Evolutionary conservation across 2,329 filamentous ascomycete genomes (phyloP).

Genomic region (Paramyrothecium roridum): DNA sequence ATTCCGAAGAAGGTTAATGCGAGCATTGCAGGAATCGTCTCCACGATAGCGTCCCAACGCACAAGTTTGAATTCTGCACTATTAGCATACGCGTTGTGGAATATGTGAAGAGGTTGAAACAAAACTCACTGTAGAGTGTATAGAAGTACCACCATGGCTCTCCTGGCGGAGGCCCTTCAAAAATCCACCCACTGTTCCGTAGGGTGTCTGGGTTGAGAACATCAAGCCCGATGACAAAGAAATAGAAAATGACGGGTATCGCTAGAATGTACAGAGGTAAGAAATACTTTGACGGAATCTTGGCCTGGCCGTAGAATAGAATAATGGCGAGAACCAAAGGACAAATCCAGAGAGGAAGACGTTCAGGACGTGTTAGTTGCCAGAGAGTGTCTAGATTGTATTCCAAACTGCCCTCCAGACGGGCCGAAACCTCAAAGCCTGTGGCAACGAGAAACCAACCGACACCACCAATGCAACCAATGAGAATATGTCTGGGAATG

Average conservation of each 20-base stretch:
- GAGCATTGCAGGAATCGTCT: constrained; percentile 90
- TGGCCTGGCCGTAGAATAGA: constrained; percentile 73
- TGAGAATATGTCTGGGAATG: constrained; percentile 92
- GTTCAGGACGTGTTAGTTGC: constrained; percentile 70
- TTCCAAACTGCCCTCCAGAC: constrained; percentile 79
- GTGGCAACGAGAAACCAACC: constrained; percentile 93
- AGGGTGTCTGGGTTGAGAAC: constrained; percentile 64
- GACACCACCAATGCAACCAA: constrained; percentile 95
- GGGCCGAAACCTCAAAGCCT: constrained; percentile 88
- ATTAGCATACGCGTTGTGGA: neutral
- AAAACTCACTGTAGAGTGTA: constrained; percentile 77
- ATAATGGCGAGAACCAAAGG: constrained; percentile 74
- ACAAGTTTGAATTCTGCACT: constrained; percentile 71
- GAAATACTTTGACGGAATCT: constrained; percentile 78
- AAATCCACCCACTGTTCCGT: constrained; percentile 82
- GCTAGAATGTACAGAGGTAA: constrained; percentile 81
- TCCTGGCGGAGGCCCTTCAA: constrained; percentile 76
- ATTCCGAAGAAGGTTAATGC: constrained; percentile 97
- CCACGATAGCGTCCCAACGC: constrained; percentile 77
- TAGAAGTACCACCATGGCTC: constrained; percentile 99
- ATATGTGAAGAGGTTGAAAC: constrained; percentile 20
- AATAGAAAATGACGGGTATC: constrained; percentile 75
- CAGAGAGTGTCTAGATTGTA: constrained; percentile 76
- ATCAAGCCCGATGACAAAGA: constrained; percentile 68
- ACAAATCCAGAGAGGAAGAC: constrained; percentile 76